Conservation (phyloP, 2,329 filamentous ascomycete genomes). For the Leptographium procerum region DNA sequence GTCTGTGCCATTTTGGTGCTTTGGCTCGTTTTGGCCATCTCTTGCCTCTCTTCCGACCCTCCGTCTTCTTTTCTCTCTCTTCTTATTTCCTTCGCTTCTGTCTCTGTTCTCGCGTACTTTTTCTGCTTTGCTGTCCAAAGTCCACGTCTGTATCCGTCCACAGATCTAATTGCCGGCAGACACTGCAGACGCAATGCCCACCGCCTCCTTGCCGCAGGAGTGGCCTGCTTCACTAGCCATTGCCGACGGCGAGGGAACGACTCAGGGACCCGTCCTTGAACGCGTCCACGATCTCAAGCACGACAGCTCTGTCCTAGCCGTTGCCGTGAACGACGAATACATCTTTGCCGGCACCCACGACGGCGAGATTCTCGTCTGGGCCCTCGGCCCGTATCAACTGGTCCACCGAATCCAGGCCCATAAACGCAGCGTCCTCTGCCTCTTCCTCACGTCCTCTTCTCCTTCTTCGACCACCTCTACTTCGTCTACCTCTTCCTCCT, state of each 20-base stretch:
- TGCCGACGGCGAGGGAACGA: slow-evolving; percentile 8
- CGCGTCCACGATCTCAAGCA: slow-evolving; percentile 66
- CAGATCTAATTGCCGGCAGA: background rate
- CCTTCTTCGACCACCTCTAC: background rate
- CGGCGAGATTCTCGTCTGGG: slow-evolving; percentile 88
- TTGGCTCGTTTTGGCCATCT: background rate
- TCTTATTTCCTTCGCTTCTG: no score
- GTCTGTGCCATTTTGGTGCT: background rate
- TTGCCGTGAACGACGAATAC: slow-evolving; percentile 67
- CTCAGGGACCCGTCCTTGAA: slow-evolving; percentile 34
- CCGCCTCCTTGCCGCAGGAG: slow-evolving; percentile 10
- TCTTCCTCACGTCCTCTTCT: slow-evolving; percentile 48
- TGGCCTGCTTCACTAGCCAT: slow-evolving; percentile 11
- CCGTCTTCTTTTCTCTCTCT: background rate
- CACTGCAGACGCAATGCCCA: slow-evolving; percentile 9
- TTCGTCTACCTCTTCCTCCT: background rate
- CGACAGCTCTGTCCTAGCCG: slow-evolving; percentile 67
- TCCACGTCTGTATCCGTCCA: background rate
- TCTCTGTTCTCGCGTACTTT: no score
- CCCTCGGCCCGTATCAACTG: slow-evolving; percentile 75
- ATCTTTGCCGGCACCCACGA: slow-evolving; percentile 90
- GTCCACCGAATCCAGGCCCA: slow-evolving; percentile 74
- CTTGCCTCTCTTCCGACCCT: background rate
- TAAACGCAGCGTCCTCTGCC: slow-evolving; percentile 77
- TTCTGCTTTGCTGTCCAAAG: background rate